Percentiles rank a stretch among this genome's conserved stretches.
These are phyloP conservation scores for Begonia fuchsioides DNA, from an alignment of 306 rosid genomes.

Conservation along the genomic window DNA sequence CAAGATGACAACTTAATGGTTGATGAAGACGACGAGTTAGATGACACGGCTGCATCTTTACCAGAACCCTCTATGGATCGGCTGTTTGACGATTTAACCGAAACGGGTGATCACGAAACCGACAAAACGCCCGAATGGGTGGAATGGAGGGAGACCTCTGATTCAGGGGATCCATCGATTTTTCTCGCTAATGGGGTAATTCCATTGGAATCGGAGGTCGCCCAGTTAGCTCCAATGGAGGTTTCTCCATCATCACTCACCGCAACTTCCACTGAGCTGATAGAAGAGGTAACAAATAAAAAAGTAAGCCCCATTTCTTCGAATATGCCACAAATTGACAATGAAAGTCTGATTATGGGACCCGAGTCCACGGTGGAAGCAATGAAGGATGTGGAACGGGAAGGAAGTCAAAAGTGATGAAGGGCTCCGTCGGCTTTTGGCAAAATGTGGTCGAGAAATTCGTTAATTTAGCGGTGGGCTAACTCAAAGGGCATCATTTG, in stretches of 20 bases:
- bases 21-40: conserved; percentile 56
- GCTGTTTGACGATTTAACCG: conserved; percentile 9
- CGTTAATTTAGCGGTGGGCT: no score
- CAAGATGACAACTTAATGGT: conserved; percentile 36
- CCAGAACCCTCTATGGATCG: conserved; percentile 17
- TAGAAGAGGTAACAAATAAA: no score
- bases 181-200: conserved; percentile 54
- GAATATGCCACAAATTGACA: no score
- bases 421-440: no score
- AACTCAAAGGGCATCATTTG: no score
- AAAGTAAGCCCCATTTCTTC: no score
- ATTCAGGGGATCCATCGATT: conserved; percentile 46
- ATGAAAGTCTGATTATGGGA: no score
- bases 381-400: no score
- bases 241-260: background rate
- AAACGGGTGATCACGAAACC: conserved; percentile 25
- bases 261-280: no score
- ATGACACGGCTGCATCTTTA: conserved; percentile 68
- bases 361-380: no score
- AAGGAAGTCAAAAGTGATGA: no score
- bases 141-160: conserved; percentile 94
- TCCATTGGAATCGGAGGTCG: conserved; percentile 23
- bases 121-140: conserved; percentile 97
- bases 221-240: conserved; percentile 19
- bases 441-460: no score